A percentile compares a stretch with the other conserved stretches of the same genome.
These are phyloP conservation scores for Arctium minus DNA, from an alignment of 129 eudicot genomes.

Conservation along the genomic window DNA sequence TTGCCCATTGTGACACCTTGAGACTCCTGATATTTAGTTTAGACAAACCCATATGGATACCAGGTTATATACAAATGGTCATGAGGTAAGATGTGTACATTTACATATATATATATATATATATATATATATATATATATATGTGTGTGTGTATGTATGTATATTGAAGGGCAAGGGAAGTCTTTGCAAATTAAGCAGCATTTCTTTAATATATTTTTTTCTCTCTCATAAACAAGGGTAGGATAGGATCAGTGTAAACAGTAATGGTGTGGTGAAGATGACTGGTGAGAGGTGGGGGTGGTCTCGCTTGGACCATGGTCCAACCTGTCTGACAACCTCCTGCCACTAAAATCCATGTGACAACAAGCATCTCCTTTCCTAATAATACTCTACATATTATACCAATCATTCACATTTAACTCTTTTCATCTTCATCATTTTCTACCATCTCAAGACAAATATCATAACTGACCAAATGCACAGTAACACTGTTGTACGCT, in stretches of 20 bases:
- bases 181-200: no score
- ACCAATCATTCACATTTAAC: constrained; percentile 46
- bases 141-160: no score
- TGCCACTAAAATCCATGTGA: constrained; percentile 67
- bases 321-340: constrained; percentile 61
- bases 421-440: constrained; percentile 21
- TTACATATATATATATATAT: not conserved
- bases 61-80: not conserved
- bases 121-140: no score
- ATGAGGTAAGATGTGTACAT: no score
- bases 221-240: constrained; percentile 3
- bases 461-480: constrained; percentile 24
- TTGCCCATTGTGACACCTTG: not conserved
- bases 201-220: no score
- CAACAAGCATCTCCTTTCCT: constrained; percentile 22
- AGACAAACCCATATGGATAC: not conserved
- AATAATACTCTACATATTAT: not conserved
- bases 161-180: not conserved
- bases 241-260: constrained; percentile 18
- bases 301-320: constrained; percentile 68
- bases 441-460: constrained; percentile 22
- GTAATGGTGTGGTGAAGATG: constrained; percentile 53
- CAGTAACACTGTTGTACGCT: constrained; percentile 18
- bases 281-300: constrained; percentile 43
- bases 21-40: not conserved